phyloP scores from a whole-genome alignment of 2,329 filamentous ascomycete species.

The Penicillium sp. region DNA sequence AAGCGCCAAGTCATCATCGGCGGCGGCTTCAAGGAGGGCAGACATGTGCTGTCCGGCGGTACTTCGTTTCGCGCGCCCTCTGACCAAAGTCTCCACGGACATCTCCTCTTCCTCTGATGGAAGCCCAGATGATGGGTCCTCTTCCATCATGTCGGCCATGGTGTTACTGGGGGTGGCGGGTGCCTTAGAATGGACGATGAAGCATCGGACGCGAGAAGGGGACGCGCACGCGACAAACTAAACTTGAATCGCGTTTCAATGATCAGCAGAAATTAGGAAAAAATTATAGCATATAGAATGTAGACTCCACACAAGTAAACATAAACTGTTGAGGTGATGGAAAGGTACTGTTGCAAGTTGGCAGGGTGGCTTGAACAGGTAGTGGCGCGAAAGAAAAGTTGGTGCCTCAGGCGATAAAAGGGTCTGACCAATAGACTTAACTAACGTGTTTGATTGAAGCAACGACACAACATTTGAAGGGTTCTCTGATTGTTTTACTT shows the following conservation, averaged over 20 bases:
- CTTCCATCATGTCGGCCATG: constrained; percentile 24
- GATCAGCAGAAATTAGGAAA: neutral
- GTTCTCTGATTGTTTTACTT: neutral
- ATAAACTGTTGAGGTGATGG: neutral
- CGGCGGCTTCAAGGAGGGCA: constrained; percentile 71
- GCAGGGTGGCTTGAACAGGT: constrained; percentile 8
- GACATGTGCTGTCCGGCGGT: constrained; percentile 84
- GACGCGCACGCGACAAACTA: neutral
- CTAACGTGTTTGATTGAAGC: constrained; percentile 2
- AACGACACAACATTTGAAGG: neutral
- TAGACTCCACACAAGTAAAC: neutral
- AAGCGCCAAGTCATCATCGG: constrained; percentile 64
- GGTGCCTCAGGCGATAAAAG: constrained; percentile 8
- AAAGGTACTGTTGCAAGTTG: neutral
- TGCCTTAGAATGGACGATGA: neutral
- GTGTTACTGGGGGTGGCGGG: neutral
- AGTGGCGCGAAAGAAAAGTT: constrained; percentile 8
- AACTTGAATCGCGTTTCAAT: neutral
- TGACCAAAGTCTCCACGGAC: constrained; percentile 32
- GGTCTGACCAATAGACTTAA: neutral
- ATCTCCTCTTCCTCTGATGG: constrained; percentile 23
- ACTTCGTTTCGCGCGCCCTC: constrained; percentile 64
- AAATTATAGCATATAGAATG: neutral
- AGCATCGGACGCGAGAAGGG: constrained; percentile 4
- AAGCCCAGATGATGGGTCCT: constrained; percentile 29